phyloP scores from a whole-genome alignment of 345 rosid genomes.

The Cochlearia excelsa region DNA sequence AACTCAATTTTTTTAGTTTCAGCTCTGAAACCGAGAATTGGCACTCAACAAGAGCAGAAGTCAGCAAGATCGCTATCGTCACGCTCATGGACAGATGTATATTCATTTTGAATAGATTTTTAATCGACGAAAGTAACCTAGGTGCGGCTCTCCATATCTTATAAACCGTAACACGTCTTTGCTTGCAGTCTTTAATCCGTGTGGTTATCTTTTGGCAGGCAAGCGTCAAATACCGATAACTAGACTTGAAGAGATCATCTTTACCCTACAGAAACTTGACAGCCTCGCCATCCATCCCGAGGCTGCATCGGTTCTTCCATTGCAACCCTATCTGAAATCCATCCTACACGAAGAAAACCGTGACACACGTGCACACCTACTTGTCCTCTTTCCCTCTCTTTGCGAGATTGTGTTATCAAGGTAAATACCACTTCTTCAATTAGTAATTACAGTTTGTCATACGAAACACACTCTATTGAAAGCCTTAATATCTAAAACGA shows the following conservation, averaged over 20 bases:
- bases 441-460: neutral
- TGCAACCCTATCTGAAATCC: conserved; percentile 52
- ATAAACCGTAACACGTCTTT: conserved; percentile 4
- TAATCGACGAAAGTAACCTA: conserved; percentile 62
- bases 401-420: conserved; percentile 85
- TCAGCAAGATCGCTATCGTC: conserved; percentile 65
- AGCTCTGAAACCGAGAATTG: conserved; percentile 47
- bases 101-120: conserved; percentile 64
- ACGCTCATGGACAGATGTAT: conserved; percentile 71
- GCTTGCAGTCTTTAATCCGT: neutral
- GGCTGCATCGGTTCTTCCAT: conserved; percentile 63
- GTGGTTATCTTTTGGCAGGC: conserved; percentile 44
- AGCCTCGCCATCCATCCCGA: conserved; percentile 60
- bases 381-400: conserved; percentile 78
- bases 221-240: conserved; percentile 60
- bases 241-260: conserved; percentile 78
- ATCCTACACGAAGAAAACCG: conserved; percentile 42
- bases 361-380: conserved; percentile 57
- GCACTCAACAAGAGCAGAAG: conserved; percentile 64
- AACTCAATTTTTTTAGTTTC: conserved; percentile 38
- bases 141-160: conserved; percentile 41
- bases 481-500: neutral
- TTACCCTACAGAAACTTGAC: conserved; percentile 63
- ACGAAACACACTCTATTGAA: conserved; percentile 3
- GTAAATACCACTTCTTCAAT: conserved; percentile 37